phyloP scores from a whole-genome alignment of 208 protist species.

The Acanthamoeba comandoni region DNA sequence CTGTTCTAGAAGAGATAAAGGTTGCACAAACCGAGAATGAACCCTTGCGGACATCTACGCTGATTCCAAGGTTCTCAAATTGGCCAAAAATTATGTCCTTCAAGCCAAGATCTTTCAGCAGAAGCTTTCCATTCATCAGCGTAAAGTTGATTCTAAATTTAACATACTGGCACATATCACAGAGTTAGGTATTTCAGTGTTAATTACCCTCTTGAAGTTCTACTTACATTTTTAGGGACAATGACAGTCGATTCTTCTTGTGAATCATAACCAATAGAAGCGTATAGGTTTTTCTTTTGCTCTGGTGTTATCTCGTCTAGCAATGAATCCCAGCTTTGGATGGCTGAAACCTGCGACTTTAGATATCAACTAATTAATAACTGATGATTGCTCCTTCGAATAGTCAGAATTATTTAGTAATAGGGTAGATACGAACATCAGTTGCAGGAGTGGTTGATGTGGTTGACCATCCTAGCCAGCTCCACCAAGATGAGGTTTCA shows the following conservation, averaged over 20 bases:
- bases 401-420: no score
- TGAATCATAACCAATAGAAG: constrained; percentile 22
- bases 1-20: not conserved
- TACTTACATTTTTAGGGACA: constrained; percentile 28
- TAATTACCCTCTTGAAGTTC: not conserved
- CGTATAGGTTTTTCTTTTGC: constrained; percentile 67
- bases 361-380: no score
- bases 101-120: constrained; percentile 7
- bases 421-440: no score
- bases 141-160: constrained; percentile 67
- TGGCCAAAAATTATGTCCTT: constrained; percentile 54
- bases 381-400: no score
- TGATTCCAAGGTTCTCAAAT: constrained; percentile 65
- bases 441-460: not conserved
- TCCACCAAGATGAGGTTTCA: constrained; percentile 20
- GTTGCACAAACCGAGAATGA: constrained; percentile 11
- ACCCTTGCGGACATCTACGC: constrained; percentile 17
- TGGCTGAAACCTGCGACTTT: no score
- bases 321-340: not conserved
- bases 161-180: constrained; percentile 14
- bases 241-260: constrained; percentile 41
- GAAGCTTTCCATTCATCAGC: constrained; percentile 22
- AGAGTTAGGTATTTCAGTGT: not conserved
- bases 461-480: not conserved
- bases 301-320: constrained; percentile 23